phyloP scores from a whole-genome alignment of 225 moss, liverwort and hornwort species.

The Neckera pumila region DNA sequence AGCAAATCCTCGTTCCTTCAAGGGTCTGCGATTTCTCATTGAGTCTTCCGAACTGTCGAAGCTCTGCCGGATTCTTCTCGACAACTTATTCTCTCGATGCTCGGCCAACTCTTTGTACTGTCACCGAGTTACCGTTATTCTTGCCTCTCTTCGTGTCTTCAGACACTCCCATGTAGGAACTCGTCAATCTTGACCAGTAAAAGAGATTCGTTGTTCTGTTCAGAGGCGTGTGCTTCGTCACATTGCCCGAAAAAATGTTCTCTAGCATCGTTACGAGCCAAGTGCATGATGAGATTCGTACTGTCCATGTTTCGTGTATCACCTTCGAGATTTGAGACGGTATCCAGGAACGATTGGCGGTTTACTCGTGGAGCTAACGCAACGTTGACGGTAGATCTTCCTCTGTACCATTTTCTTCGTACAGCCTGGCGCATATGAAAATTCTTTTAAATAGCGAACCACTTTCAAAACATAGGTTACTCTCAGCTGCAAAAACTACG shows the following conservation, averaged over 20 bases:
- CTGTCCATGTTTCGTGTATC: neutral
- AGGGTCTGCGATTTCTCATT: neutral
- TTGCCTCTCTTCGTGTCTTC: neutral
- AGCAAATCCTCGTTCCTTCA: neutral
- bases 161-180: slow-evolving; percentile 27
- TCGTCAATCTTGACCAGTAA: slow-evolving; percentile 37
- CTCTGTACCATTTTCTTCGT: slow-evolving; percentile 35
- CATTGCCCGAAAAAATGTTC: neutral
- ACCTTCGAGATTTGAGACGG: neutral
- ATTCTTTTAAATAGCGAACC: neutral
- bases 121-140: neutral
- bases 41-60: neutral
- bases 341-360: neutral
- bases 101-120: neutral
- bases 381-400: neutral
- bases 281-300: slow-evolving; percentile 13
- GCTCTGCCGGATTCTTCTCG: neutral
- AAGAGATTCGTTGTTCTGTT: neutral
- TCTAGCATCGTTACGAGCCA: slow-evolving; percentile 10
- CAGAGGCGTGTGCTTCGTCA: neutral
- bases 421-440: slow-evolving; percentile 9
- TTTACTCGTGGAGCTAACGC: neutral
- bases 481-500: neutral
- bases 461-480: neutral
- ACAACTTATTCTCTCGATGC: neutral